A percentile compares a stretch with the other conserved stretches of the same genome.
These are phyloP conservation scores for Podaxis rugospora DNA, from an alignment of 768 basidiomycete species.

Conservation along the genomic window DNA sequence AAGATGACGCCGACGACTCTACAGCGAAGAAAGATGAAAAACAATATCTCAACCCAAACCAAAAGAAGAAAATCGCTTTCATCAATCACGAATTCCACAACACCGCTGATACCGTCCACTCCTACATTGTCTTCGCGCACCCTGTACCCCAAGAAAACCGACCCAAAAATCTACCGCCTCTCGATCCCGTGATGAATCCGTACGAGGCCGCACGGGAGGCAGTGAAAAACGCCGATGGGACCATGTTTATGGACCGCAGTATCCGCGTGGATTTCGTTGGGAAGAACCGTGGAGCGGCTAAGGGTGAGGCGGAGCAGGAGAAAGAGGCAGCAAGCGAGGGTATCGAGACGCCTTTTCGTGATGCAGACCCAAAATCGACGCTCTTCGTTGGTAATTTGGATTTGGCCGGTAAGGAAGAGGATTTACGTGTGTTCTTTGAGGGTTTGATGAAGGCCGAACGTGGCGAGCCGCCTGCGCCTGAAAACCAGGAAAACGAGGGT, in stretches of 20 bases:
- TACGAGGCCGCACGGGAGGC: slow-evolving; percentile 63
- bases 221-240: slow-evolving; percentile 61
- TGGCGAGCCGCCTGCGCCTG: slow-evolving; percentile 43
- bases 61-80: slow-evolving; percentile 93
- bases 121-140: slow-evolving; percentile 90
- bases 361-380: slow-evolving; percentile 72
- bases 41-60: slow-evolving; percentile 67
- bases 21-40: slow-evolving; percentile 45
- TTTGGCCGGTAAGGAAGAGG: slow-evolving; percentile 88
- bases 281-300: slow-evolving; percentile 15
- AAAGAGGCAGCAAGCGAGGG: slow-evolving; percentile 15
- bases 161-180: slow-evolving; percentile 49
- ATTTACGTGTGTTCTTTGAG: slow-evolving; percentile 85
- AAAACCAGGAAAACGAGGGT: slow-evolving; percentile 21
- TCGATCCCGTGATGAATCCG: slow-evolving; percentile 50
- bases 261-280: slow-evolving; percentile 75
- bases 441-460: slow-evolving; percentile 64
- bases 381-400: slow-evolving; percentile 93
- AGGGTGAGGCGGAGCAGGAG: slow-evolving; percentile 12
- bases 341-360: slow-evolving; percentile 15
- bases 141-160: slow-evolving; percentile 36
- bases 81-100: slow-evolving; percentile 91
- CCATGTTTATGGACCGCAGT: slow-evolving; percentile 69
- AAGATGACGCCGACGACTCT: slow-evolving; percentile 38
- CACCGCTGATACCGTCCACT: slow-evolving; percentile 70